Base-by-base conservation (phyloP, 2,329 filamentous ascomycete genomes). In the Fusarium ramigenum region DNA sequence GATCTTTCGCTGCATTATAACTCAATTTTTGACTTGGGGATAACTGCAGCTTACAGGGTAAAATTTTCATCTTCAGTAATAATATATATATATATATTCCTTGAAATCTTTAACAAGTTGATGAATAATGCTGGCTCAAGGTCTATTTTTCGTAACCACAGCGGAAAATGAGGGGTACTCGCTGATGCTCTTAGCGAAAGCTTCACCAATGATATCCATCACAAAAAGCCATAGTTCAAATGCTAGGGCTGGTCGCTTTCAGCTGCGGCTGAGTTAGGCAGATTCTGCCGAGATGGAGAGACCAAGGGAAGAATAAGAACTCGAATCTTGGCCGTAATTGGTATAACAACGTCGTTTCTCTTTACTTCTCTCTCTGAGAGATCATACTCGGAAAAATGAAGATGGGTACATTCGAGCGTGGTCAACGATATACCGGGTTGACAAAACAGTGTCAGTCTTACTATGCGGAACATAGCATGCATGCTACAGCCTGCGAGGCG, bases 291-390 rank as follows among this genome's bases (percentile, higher is more conserved):
- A 21, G 18, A 21, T 15, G 2, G 5, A 30, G 25, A 21, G 12
- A 25, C 1, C 18, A 36, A 25, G 4, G 32, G 2, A 6, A 2
- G 0, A 8, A 53, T 4, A 21, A 53, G 18, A 36, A 15, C 18
- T 21, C 4, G 2, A 16, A 1, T 16, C 0, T 15, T 21, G 16
- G 12, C 9, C 18, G 1, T 21, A 3, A 4, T 6, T 15, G 18
- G 18, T 5, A 37, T n/a, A 15, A 10, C 4, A 11, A 15, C 4
- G 3, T 2, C 6, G 2, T 2, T 52, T 9, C 32, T 28, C 7
- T 21, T 9, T 34, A 36, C 16, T 19, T 23, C 3, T 19, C 11
- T 10, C 9, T 8, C 1, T 15, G 18, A 12, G 14, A 37, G 3
- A 7, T 7, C 50, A n/a, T 2, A n/a, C 2, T 37, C 23, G 2